Percentiles rank a stretch among this genome's conserved stretches.
These are phyloP conservation scores for Backusella parvicylindrica DNA, from an alignment of 192 early-diverging fungal genomes.

Conservation along the genomic window DNA sequence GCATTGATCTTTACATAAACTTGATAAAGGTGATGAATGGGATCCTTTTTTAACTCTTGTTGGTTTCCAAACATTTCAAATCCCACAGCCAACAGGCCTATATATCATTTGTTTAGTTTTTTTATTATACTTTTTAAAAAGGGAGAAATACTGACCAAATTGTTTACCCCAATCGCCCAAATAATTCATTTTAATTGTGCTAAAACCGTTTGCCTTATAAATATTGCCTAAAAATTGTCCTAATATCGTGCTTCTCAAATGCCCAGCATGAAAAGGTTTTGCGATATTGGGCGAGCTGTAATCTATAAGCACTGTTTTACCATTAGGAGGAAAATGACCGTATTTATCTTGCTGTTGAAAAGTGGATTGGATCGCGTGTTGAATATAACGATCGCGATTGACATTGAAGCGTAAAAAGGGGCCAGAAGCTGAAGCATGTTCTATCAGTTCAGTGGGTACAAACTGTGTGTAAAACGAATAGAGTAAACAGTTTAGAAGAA, in stretches of 20 bases:
- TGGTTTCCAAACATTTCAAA: conserved; percentile 75
- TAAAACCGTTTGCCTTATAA: conserved; percentile 79
- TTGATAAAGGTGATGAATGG: conserved; percentile 86
- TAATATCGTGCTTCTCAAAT: conserved; percentile 94
- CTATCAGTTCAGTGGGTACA: conserved; percentile 42
- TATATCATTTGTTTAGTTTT: background rate
- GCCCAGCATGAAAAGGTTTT: conserved; percentile 96
- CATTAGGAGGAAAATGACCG: conserved; percentile 56
- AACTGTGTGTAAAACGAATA: conserved; percentile 31
- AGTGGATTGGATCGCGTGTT: conserved; percentile 51
- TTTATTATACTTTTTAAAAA: background rate
- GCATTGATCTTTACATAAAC: conserved; percentile 86
- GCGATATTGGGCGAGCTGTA: conserved; percentile 96
- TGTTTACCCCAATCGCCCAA: conserved; percentile 99
- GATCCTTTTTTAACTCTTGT: conserved; percentile 63
- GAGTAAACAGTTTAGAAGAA: background rate
- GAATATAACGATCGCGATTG: conserved; percentile 43
- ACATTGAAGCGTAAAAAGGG: conserved; percentile 70
- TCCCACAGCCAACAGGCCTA: conserved; percentile 85
- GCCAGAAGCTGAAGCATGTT: conserved; percentile 46
- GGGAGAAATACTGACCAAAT: conserved; percentile 62
- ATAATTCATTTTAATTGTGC: conserved; percentile 87
- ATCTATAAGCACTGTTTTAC: conserved; percentile 80
- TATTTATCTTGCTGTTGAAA: conserved; percentile 43
- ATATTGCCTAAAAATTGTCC: conserved; percentile 83